Conservation (phyloP, 2,329 filamentous ascomycete species). For the Aspergillus piperis region DNA sequence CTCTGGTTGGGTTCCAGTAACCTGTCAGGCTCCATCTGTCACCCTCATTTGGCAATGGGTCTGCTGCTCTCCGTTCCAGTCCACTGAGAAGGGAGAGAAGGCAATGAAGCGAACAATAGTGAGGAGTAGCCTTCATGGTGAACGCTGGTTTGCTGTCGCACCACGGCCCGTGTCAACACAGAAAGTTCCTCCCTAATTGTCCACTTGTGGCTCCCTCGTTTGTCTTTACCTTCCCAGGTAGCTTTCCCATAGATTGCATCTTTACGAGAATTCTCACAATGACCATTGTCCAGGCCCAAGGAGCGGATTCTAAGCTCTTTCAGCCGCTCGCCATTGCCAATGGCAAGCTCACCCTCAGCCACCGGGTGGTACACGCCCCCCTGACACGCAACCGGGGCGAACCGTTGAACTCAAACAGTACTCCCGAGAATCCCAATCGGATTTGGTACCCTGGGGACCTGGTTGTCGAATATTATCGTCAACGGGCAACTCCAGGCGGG, state of each 20-base stretch:
- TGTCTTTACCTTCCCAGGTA: neutral
- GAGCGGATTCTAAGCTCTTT: constrained; percentile 44
- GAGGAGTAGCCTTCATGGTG: neutral
- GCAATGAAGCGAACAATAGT: neutral
- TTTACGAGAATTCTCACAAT: constrained; percentile 16
- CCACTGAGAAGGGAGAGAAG: neutral
- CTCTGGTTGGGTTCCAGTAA: constrained; percentile 2
- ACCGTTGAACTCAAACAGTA: constrained; percentile 46
- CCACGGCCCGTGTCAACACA: neutral
- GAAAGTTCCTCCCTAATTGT: neutral
- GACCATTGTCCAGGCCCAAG: constrained; percentile 24
- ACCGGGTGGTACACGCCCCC: constrained; percentile 56
- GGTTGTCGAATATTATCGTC: constrained; percentile 43
- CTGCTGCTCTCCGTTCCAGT: neutral
- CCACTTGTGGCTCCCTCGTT: neutral
- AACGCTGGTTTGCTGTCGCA: neutral
- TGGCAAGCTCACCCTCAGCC: constrained; percentile 52
- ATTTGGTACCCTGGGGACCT: constrained; percentile 52
- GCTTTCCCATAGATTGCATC: neutral
- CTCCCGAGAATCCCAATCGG: constrained; percentile 50
- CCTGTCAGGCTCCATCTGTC: constrained; percentile 9
- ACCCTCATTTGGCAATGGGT: neutral
- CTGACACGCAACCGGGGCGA: constrained; percentile 57
- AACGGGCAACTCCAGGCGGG: constrained; percentile 41
- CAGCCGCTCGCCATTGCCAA: constrained; percentile 48